Conservation (phyloP, 768 basidiomycete species). For the Megacollybia marginata region DNA sequence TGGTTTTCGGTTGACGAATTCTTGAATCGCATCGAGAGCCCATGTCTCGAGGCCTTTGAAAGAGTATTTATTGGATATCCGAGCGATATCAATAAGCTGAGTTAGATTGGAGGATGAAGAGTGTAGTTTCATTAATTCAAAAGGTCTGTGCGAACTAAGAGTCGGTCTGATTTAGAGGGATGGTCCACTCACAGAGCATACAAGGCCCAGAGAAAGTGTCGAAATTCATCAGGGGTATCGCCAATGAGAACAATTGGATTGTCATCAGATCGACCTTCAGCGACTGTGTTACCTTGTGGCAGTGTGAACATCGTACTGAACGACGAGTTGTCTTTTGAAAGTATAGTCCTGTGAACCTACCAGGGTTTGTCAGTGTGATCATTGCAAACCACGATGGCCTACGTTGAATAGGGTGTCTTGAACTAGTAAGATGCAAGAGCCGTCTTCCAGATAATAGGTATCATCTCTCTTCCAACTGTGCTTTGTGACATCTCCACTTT, state of each 20-base stretch:
- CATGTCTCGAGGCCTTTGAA: slow-evolving; percentile 71
- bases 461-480: slow-evolving; percentile 30
- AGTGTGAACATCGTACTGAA: slow-evolving; percentile 63
- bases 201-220: slow-evolving; percentile 68
- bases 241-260: slow-evolving; percentile 59
- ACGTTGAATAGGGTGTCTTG: slow-evolving; percentile 66
- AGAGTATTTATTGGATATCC: slow-evolving; percentile 64
- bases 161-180: slow-evolving; percentile 1
- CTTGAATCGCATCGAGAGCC: slow-evolving; percentile 68
- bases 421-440: slow-evolving; percentile 59
- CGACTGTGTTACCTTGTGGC: slow-evolving; percentile 43
- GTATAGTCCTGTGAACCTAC: slow-evolving; percentile 52
- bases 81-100: slow-evolving; percentile 54
- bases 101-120: slow-evolving; percentile 43
- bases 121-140: slow-evolving; percentile 45
- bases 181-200: slow-evolving; percentile 55
- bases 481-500: too few species aligned
- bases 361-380: not conserved
- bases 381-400: slow-evolving; percentile 10
- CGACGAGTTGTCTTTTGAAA: slow-evolving; percentile 57
- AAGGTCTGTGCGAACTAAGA: slow-evolving; percentile 37
- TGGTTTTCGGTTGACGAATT: slow-evolving; percentile 53
- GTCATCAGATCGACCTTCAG: slow-evolving; percentile 57
- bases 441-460: slow-evolving; percentile 60
- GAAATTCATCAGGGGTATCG: slow-evolving; percentile 59